A percentile compares a stretch with the other conserved stretches of the same genome.
Conservation (phyloP, 345 rosid species). For the Eucalyptus pauciflora region DNA sequence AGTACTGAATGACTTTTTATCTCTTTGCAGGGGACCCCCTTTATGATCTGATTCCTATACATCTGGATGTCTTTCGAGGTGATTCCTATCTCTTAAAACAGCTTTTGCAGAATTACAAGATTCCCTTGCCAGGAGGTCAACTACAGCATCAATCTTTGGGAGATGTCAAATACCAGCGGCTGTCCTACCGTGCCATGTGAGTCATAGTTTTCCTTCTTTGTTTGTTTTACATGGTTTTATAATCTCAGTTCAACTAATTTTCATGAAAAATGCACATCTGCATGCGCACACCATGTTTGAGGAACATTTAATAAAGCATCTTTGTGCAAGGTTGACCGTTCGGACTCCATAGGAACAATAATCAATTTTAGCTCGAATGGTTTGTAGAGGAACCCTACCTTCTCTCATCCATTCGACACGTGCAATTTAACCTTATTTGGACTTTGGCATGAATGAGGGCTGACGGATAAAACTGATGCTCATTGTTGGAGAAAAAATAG, state of each 20-base stretch:
- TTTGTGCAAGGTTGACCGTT: neutral
- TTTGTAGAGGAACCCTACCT: no score
- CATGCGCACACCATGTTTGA: neutral
- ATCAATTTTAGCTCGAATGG: no score
- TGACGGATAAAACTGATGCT: neutral
- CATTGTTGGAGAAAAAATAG: neutral
- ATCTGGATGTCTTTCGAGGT: conserved; percentile 76
- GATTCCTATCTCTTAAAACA: conserved; percentile 49
- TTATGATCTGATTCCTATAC: conserved; percentile 66
- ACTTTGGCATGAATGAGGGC: neutral
- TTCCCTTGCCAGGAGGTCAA: conserved; percentile 44
- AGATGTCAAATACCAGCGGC: conserved; percentile 21
- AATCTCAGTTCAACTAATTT: neutral
- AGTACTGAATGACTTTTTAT: neutral
- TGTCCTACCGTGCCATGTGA: conserved; percentile 89
- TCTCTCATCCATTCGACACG: no score
- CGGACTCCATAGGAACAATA: no score
- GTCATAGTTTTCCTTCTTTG: neutral
- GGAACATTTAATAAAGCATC: neutral
- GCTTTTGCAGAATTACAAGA: conserved; percentile 58
- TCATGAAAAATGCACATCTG: neutral
- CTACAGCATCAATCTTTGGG: conserved; percentile 6
- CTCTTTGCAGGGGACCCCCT: conserved; percentile 71
- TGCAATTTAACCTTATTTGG: neutral
- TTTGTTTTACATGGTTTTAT: neutral